Conservation (phyloP, 139 green algal genomes). For the Ulvella scutata region DNA sequence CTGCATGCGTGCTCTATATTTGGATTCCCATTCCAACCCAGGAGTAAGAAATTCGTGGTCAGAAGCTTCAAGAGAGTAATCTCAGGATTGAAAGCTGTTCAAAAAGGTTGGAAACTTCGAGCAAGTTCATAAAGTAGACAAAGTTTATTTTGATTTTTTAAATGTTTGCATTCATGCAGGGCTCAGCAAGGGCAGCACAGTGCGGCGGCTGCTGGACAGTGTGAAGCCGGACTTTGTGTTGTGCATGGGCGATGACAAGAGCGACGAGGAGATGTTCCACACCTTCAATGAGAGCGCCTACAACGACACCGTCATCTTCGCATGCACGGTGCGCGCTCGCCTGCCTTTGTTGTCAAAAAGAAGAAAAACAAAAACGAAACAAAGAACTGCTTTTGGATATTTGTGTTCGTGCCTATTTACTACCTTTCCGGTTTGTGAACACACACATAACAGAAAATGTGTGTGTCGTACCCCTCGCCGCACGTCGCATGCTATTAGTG, state of each 20-base stretch:
- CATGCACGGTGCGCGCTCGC: slow-evolving; percentile 85
- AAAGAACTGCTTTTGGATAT: too few species aligned
- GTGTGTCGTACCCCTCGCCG: too few species aligned
- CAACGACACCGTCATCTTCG: slow-evolving; percentile 54
- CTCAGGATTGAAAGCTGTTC: neutral
- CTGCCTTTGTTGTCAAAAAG: too few species aligned
- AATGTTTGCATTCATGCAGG: neutral
- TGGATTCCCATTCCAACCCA: slow-evolving; percentile 1
- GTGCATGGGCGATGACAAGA: slow-evolving; percentile 94
- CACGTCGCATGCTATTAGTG: too few species aligned
- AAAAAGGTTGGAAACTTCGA: neutral
- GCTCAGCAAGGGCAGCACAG: neutral
- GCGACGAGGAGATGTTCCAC: slow-evolving; percentile 97
- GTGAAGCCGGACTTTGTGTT: slow-evolving; percentile 73
- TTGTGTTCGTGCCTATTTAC: too few species aligned
- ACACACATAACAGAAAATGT: too few species aligned
- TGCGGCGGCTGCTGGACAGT: neutral
- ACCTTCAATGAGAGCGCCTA: slow-evolving; percentile 55
- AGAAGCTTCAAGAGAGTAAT: slow-evolving; percentile 6
- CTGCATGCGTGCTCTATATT: too few species aligned
- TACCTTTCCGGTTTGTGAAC: too few species aligned
- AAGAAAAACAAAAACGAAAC: too few species aligned
- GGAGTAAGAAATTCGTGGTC: neutral
- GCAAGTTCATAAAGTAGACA: neutral
- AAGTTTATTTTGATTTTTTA: neutral